Percentiles rank a stretch among this genome's conserved stretches.
Conservation (phyloP, 225 moss, liverwort and hornwort genomes). For the Anthoceros angustus region DNA sequence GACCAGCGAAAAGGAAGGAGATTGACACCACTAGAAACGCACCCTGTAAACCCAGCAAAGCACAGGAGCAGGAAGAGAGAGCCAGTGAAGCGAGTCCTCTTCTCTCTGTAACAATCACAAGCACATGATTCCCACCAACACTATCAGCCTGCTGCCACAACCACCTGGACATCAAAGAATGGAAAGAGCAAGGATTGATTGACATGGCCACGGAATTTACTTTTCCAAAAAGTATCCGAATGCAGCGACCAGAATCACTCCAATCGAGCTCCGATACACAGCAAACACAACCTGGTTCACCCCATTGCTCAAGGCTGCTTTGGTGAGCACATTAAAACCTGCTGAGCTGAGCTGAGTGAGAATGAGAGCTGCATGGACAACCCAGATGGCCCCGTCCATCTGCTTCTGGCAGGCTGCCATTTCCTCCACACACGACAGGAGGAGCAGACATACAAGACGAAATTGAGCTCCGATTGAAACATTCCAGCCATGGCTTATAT, state of each 20-base stretch:
- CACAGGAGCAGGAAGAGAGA: not conserved
- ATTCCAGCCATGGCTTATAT: no score
- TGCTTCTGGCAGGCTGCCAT: no score
- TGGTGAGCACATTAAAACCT: conserved; percentile 35
- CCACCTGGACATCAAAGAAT: not conserved
- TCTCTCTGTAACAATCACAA: not conserved
- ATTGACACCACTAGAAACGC: not conserved
- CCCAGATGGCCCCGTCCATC: conserved; percentile 10
- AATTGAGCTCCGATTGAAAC: no score
- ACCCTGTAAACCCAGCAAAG: not conserved
- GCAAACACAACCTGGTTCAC: conserved; percentile 41
- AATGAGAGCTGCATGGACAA: conserved; percentile 32
- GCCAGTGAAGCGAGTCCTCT: not conserved
- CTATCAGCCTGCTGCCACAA: not conserved
- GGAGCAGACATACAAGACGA: no score
- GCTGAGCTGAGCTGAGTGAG: conserved; percentile 37
- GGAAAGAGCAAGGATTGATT: not conserved
- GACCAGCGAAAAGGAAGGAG: not conserved
- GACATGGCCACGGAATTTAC: not conserved
- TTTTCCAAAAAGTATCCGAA: conserved; percentile 17
- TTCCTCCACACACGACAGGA: no score
- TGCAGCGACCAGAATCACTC: conserved; percentile 29
- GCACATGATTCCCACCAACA: not conserved
- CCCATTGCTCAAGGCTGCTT: conserved; percentile 35
- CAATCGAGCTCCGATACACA: conserved; percentile 43